phyloP scores from a whole-genome alignment of 495 filamentous ascomycete species.

The Penicillium herquei region DNA sequence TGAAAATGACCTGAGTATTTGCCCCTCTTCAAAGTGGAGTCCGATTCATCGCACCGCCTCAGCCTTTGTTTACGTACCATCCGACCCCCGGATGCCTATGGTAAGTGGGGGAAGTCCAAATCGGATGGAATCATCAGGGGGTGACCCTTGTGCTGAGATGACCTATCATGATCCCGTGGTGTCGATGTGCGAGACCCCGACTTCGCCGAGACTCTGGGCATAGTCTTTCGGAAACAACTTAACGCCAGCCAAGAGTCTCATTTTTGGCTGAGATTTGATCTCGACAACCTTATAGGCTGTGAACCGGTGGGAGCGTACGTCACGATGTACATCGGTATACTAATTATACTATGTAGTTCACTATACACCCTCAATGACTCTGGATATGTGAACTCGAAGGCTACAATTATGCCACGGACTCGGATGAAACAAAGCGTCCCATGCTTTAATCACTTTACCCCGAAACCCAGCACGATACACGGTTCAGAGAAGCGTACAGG shows the following conservation, averaged over 20 bases:
- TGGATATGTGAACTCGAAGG: not conserved
- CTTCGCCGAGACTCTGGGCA: not conserved
- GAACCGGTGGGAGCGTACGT: not conserved
- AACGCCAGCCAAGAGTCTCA: not conserved
- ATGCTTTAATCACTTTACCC: not conserved
- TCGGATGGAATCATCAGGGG: conserved; percentile 8
- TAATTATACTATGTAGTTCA: not conserved
- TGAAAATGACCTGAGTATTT: conserved; percentile 2
- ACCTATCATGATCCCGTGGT: conserved; percentile 1
- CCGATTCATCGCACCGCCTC: conserved; percentile 8
- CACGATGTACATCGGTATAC: not conserved
- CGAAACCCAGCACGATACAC: conserved; percentile 2
- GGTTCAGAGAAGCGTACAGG: conserved; percentile 1
- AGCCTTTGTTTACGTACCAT: conserved; percentile 5
- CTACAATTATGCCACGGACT: too few species aligned
- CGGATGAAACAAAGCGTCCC: too few species aligned
- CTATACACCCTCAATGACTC: not conserved
- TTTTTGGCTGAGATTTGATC: not conserved
- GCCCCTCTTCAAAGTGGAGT: conserved; percentile 10
- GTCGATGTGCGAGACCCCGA: not conserved
- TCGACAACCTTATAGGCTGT: not conserved
- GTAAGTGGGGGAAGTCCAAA: conserved; percentile 3
- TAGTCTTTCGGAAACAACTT: not conserved
- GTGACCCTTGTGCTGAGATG: not conserved
- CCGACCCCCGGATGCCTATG: conserved; percentile 6